Evolutionary conservation across 164 flowering plant genomes (phyloP).

Genomic region (Sextonia rubra): DNA sequence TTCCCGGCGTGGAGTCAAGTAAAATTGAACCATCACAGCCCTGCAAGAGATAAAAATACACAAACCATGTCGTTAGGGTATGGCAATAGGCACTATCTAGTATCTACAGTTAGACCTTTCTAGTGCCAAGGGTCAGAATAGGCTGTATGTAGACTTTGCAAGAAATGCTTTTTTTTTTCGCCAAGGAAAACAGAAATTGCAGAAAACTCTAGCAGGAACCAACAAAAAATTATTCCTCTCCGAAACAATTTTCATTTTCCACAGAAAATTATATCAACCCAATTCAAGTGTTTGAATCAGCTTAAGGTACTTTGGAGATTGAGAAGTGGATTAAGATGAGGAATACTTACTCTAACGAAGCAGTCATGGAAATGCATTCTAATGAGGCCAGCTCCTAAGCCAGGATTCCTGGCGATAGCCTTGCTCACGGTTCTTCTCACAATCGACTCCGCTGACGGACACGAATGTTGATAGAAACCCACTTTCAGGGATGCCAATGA

Average conservation of each 20-base stretch:
- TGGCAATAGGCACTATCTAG: no score
- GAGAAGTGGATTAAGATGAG: not conserved
- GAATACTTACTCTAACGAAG: conserved; percentile 45
- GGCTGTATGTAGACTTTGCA: no score
- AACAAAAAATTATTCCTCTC: no score
- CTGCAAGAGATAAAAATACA: conserved; percentile 2
- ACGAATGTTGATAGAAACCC: conserved; percentile 14
- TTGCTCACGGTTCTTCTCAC: conserved; percentile 31
- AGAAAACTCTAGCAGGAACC: no score
- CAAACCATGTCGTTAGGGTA: not conserved
- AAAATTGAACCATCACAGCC: conserved; percentile 10
- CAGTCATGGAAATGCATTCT: conserved; percentile 72
- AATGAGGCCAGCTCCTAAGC: conserved; percentile 53
- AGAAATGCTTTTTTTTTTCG: no score
- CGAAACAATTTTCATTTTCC: no score
- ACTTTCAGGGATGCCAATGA: conserved; percentile 9
- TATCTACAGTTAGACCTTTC: no score
- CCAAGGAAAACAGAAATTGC: no score
- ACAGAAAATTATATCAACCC: no score
- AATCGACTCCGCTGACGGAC: conserved; percentile 22
- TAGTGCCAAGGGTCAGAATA: no score
- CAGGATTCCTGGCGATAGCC: conserved; percentile 39
- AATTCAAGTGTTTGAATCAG: no score
- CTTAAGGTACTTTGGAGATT: no score
- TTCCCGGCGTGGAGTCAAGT: conserved; percentile 5